These are phyloP conservation scores for Lactarius quietus DNA, from an alignment of 768 basidiomycete genomes.

Conservation along the genomic window DNA sequence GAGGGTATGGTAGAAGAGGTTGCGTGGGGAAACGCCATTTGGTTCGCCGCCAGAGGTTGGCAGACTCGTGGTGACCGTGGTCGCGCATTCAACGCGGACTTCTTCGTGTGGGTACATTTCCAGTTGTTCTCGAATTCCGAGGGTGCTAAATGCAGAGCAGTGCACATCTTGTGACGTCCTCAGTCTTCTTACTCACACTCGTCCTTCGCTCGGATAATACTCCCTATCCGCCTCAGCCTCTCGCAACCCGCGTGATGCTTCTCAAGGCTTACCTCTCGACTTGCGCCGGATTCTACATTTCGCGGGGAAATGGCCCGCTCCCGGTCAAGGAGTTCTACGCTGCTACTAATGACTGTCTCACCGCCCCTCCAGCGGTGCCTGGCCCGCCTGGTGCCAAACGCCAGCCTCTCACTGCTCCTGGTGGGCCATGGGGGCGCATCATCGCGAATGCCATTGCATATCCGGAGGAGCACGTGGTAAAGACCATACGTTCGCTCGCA, in stretches of 20 bases:
- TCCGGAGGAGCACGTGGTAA: constrained; percentile 55
- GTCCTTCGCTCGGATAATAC: constrained; percentile 34
- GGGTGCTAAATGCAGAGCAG: constrained; percentile 33
- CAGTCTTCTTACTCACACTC: constrained; percentile 55
- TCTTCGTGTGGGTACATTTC: constrained; percentile 49
- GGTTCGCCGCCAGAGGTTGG: constrained; percentile 58
- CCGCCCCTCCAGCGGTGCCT: constrained; percentile 29
- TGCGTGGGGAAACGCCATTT: constrained; percentile 50
- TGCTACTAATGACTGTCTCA: constrained; percentile 22
- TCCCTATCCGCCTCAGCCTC: constrained; percentile 30
- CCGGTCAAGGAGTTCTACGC: constrained; percentile 49
- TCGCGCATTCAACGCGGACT: constrained; percentile 49
- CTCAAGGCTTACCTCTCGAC: constrained; percentile 57
- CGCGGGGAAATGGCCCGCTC: constrained; percentile 50
- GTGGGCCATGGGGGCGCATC: constrained; percentile 52
- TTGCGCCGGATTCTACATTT: constrained; percentile 53
- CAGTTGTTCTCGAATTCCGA: constrained; percentile 14
- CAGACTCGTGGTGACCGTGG: constrained; percentile 30
- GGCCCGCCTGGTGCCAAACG: constrained; percentile 21
- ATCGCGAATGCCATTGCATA: constrained; percentile 51
- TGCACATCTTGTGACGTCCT: constrained; percentile 64
- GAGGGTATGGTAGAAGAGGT: constrained; percentile 61
- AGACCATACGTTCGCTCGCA: constrained; percentile 48
- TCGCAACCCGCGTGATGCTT: constrained; percentile 45
- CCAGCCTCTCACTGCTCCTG: constrained; percentile 15